Conservation (phyloP, 257 asterid species). For the Primulina huaijiensis region DNA sequence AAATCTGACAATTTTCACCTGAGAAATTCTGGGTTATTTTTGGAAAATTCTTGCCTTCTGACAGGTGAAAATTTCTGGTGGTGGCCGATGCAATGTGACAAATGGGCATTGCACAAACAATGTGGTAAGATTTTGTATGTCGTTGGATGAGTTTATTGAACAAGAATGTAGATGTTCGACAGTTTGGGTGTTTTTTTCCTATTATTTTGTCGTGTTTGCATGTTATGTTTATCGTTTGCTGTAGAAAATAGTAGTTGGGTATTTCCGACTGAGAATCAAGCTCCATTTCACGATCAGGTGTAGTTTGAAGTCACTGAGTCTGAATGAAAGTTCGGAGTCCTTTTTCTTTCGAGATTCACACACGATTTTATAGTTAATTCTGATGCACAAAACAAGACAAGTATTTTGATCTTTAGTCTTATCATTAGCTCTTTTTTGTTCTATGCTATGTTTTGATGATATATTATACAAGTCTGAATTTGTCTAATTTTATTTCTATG, state of each 20-base stretch:
- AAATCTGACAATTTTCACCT: neutral
- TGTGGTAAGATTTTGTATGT: constrained; percentile 40
- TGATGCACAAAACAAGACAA: neutral
- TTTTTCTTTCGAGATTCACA: neutral
- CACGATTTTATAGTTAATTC: neutral
- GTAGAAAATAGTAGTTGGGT: too few species aligned
- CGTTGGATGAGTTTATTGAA: neutral
- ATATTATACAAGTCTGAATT: neutral
- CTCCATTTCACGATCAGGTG: neutral
- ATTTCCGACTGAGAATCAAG: neutral
- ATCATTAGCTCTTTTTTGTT: neutral
- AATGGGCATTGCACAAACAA: constrained; percentile 74
- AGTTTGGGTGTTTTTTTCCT: neutral
- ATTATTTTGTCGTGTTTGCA: too few species aligned
- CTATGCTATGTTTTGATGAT: neutral
- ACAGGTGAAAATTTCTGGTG: constrained; percentile 96
- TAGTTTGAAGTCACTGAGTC: neutral
- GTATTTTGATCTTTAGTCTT: neutral
- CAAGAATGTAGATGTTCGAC: neutral
- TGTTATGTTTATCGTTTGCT: too few species aligned
- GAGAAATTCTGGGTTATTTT: neutral
- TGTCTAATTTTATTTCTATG: neutral
- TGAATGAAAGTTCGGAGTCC: neutral
- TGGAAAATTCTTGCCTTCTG: constrained; percentile 21
- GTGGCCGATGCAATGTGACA: constrained; percentile 96